These are phyloP conservation scores for Pestalotiopsis sp. DNA, from an alignment of 2,329 filamentous ascomycete genomes.

Conservation along the genomic window DNA sequence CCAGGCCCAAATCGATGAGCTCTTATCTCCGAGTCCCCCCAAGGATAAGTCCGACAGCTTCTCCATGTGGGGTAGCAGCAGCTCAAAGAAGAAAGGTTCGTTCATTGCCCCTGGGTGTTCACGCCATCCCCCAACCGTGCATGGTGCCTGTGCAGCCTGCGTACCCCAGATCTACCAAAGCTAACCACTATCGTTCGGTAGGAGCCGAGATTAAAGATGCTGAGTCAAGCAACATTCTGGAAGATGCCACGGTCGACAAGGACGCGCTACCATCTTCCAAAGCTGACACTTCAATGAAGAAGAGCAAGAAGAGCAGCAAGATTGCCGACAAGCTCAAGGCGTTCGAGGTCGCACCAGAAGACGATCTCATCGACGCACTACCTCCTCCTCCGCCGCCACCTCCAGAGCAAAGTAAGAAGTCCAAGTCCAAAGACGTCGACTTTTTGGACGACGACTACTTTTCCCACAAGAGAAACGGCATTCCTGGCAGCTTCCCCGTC, in stretches of 20 bases:
- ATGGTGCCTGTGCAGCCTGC: constrained; percentile 23
- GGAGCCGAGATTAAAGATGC: constrained; percentile 48
- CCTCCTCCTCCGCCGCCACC: constrained; percentile 42
- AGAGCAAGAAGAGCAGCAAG: constrained; percentile 55
- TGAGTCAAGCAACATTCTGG: constrained; percentile 53
- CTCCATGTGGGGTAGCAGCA: constrained; percentile 55
- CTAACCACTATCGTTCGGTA: constrained; percentile 24
- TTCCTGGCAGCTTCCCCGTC: constrained; percentile 34
- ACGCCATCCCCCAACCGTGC: constrained; percentile 4
- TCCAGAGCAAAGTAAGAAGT: constrained; percentile 38
- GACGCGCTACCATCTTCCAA: constrained; percentile 43
- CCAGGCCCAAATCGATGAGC: constrained; percentile 22
- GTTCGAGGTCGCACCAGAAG: constrained; percentile 51
- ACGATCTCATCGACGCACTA: constrained; percentile 37
- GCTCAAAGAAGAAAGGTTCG: constrained; percentile 41
- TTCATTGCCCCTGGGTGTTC: constrained; percentile 20
- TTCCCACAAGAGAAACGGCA: constrained; percentile 9
- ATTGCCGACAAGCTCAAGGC: constrained; percentile 60
- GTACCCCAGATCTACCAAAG: constrained; percentile 7
- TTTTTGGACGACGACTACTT: constrained; percentile 26
- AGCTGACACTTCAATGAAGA: constrained; percentile 42
- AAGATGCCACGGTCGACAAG: constrained; percentile 44
- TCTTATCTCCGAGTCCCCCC: constrained; percentile 24
- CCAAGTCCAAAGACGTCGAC: constrained; percentile 37
- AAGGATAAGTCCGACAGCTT: constrained; percentile 47